phyloP scores from a whole-genome alignment of 2,329 filamentous ascomycete genomes.

The Gaeumannomyces tritici region DNA sequence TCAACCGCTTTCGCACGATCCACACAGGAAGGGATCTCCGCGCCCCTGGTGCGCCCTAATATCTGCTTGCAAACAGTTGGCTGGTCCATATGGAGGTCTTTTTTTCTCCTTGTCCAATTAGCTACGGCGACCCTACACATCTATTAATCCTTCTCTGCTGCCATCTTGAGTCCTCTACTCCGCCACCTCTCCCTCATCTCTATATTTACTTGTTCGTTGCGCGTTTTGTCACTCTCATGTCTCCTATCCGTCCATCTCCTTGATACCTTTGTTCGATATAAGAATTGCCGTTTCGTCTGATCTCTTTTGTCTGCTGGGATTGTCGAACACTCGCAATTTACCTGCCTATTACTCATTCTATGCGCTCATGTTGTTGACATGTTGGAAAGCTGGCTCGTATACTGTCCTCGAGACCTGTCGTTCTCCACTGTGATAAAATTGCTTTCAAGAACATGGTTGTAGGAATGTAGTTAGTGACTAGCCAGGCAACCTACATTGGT shows the following conservation, averaged over 20 bases:
- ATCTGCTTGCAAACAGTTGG: conserved; percentile 35
- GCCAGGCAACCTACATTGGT: too few species aligned
- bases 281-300: conserved; percentile 13
- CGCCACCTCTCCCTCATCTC: conserved; percentile 6
- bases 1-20: conserved; percentile 26
- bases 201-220: conserved; percentile 14
- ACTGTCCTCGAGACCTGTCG: too few species aligned
- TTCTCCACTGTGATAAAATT: background rate
- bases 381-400: too few species aligned
- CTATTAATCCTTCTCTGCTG: conserved; percentile 23
- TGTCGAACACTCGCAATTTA: too few species aligned
- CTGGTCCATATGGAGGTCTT: conserved; percentile 38
- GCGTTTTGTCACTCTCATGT: conserved; percentile 12
- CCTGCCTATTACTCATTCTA: too few species aligned
- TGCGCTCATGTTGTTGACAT: too few species aligned
- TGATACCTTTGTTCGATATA: conserved; percentile 37
- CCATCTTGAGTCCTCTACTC: conserved; percentile 4
- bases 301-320: conserved; percentile 6
- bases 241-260: conserved; percentile 15
- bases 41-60: conserved; percentile 30
- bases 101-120: conserved; percentile 36
- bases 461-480: background rate
- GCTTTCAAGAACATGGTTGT: background rate
- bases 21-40: conserved; percentile 21
- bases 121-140: conserved; percentile 31